Evolutionary conservation across 2,329 filamentous ascomycete species (phyloP).

Genomic region (Saccharata proteae): DNA sequence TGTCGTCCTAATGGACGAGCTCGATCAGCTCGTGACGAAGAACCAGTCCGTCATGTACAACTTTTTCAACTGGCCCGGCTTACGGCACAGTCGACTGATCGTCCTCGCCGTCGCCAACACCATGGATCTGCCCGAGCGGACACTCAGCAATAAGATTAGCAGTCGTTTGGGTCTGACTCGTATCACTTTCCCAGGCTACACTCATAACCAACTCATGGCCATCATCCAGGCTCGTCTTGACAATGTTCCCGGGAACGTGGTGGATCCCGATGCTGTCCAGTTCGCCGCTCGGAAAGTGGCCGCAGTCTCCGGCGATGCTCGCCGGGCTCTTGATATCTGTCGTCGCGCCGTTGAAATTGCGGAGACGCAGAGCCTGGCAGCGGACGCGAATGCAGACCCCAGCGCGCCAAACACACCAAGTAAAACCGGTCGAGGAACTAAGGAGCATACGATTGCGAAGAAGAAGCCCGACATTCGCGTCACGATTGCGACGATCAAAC

Average conservation of each 20-base stretch:
- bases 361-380: slow-evolving; percentile 51
- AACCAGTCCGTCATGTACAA: slow-evolving; percentile 99
- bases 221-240: slow-evolving; percentile 92
- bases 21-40: slow-evolving; percentile 94
- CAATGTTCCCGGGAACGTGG: slow-evolving; percentile 77
- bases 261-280: slow-evolving; percentile 86
- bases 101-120: slow-evolving; percentile 97
- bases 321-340: slow-evolving; percentile 89
- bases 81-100: slow-evolving; percentile 83
- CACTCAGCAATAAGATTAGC: slow-evolving; percentile 95
- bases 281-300: slow-evolving; percentile 96
- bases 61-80: slow-evolving; percentile 97
- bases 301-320: slow-evolving; percentile 86
- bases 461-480: slow-evolving; percentile 45
- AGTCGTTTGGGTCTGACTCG: slow-evolving; percentile 72
- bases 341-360: slow-evolving; percentile 89
- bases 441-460: not conserved
- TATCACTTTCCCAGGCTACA: slow-evolving; percentile 96
- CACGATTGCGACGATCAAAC: slow-evolving; percentile 85
- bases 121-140: slow-evolving; percentile 94
- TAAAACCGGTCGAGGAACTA: slow-evolving; percentile 29
- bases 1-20: slow-evolving; percentile 95
- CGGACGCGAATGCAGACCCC: slow-evolving; percentile 22
- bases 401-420: slow-evolving; percentile 48
- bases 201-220: slow-evolving; percentile 90